Evolutionary conservation across 1,284 basidiomycete species (phyloP).

Genomic region (Ceratobasidium sp.): DNA sequence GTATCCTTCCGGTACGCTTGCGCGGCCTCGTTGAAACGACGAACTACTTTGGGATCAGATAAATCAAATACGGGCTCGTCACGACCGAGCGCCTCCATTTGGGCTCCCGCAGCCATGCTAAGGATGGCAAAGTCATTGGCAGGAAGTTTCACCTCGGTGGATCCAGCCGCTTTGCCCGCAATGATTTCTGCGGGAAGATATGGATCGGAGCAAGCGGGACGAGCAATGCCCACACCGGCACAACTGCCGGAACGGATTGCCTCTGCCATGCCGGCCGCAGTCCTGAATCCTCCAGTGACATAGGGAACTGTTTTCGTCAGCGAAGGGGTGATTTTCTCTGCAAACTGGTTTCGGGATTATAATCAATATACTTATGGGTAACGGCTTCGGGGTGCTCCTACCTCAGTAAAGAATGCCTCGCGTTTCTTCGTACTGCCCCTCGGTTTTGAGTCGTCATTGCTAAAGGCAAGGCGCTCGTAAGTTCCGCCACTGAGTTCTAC

Average conservation of each 20-base stretch:
- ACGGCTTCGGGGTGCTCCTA: no score
- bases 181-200: conserved; percentile 54
- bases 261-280: conserved; percentile 53
- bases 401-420: conserved; percentile 54
- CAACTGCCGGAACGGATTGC: conserved; percentile 49
- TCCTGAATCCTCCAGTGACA: conserved; percentile 60
- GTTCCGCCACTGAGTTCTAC: conserved; percentile 59
- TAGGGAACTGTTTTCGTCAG: conserved; percentile 52
- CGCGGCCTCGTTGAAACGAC: not conserved
- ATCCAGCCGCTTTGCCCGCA: conserved; percentile 49
- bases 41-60: conserved; percentile 2
- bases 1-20: not conserved
- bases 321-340: conserved; percentile 52
- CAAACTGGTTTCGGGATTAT: conserved; percentile 51
- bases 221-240: conserved; percentile 55
- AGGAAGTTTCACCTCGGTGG: conserved; percentile 37
- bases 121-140: not conserved
- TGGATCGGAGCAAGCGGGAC: conserved; percentile 57
- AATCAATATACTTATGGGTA: conserved; percentile 27
- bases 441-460: conserved; percentile 44
- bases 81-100: conserved; percentile 5
- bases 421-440: conserved; percentile 51
- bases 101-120: not conserved
- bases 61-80: conserved; percentile 17
- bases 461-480: conserved; percentile 51